These are phyloP conservation scores for Colletotrichum gloeosporioides DNA, from an alignment of 2,329 filamentous ascomycete species.

Conservation along the genomic window DNA sequence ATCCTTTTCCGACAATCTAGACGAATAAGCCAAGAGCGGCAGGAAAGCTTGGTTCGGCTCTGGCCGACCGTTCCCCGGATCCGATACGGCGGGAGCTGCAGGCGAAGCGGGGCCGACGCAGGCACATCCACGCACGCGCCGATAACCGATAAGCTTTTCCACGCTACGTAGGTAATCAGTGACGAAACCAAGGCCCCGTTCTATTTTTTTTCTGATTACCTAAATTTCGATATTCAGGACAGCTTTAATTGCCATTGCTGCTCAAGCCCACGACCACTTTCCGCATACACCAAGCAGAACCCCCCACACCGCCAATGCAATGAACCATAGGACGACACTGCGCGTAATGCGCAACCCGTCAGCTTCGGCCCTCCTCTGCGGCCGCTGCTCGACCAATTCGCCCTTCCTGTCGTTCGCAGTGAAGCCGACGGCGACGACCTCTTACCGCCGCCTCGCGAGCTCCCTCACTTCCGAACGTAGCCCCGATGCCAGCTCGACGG, in stretches of 20 bases:
- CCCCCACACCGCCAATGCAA: slow-evolving; percentile 13
- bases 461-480: not conserved
- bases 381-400: not conserved
- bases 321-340: slow-evolving; percentile 21
- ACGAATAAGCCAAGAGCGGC: not conserved
- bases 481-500: not conserved
- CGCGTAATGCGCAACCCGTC: slow-evolving; percentile 22
- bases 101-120: slow-evolving; percentile 2
- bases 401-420: not conserved
- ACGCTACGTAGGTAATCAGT: slow-evolving; percentile 14
- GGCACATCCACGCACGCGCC: not conserved
- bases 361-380: not conserved
- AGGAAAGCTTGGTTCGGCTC: slow-evolving; percentile 16
- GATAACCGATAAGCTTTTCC: slow-evolving; percentile 1
- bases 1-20: not conserved
- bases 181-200: slow-evolving; percentile 5
- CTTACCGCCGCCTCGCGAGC: slow-evolving; percentile 10
- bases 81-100: not conserved
- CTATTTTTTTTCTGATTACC: not conserved
- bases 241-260: not conserved
- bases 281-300: not conserved
- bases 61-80: not conserved
- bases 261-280: not conserved
- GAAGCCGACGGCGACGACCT: not conserved
- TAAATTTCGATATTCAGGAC: slow-evolving; percentile 6